These are phyloP conservation scores for Naganishia vishniacii DNA, from an alignment of 768 basidiomycete species.

Conservation along the genomic window DNA sequence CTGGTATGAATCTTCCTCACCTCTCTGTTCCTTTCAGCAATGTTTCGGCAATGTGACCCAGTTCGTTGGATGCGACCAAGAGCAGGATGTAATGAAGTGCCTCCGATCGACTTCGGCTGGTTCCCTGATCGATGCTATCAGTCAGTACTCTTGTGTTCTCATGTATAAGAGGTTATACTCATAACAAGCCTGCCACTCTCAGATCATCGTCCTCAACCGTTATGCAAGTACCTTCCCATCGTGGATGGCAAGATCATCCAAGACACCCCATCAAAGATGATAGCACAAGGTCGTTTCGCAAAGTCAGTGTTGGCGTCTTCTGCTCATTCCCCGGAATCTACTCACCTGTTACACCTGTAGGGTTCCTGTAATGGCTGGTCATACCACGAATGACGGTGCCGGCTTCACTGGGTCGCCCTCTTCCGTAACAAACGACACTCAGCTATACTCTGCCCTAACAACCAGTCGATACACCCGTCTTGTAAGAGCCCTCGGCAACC, in stretches of 20 bases:
- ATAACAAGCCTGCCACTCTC: neutral
- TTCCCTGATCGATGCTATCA: conserved; percentile 30
- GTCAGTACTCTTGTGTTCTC: conserved; percentile 16
- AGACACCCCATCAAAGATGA: conserved; percentile 26
- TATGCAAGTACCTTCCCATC: conserved; percentile 33
- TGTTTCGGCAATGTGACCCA: conserved; percentile 32
- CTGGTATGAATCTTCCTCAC: neutral
- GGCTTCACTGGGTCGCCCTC: conserved; percentile 29
- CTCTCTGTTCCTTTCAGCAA: neutral
- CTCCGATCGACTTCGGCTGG: conserved; percentile 21
- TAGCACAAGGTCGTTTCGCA: conserved; percentile 17
- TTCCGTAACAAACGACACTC: conserved; percentile 24
- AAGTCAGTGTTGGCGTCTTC: conserved; percentile 20
- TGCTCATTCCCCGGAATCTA: neutral
- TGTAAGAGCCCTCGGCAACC: conserved; percentile 10
- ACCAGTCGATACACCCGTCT: conserved; percentile 25
- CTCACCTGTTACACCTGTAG: neutral
- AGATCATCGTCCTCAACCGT: conserved; percentile 29
- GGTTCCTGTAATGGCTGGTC: conserved; percentile 30
- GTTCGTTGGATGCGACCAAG: conserved; percentile 27
- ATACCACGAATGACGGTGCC: conserved; percentile 32
- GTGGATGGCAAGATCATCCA: conserved; percentile 29
- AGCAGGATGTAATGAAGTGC: conserved; percentile 27
- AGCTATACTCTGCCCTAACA: conserved; percentile 27
- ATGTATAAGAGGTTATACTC: neutral